A percentile compares a stretch with the other conserved stretches of the same genome.
These are phyloP conservation scores for Miamiensis avidus DNA, from an alignment of 169 alveolate species.

Conservation along the genomic window DNA sequence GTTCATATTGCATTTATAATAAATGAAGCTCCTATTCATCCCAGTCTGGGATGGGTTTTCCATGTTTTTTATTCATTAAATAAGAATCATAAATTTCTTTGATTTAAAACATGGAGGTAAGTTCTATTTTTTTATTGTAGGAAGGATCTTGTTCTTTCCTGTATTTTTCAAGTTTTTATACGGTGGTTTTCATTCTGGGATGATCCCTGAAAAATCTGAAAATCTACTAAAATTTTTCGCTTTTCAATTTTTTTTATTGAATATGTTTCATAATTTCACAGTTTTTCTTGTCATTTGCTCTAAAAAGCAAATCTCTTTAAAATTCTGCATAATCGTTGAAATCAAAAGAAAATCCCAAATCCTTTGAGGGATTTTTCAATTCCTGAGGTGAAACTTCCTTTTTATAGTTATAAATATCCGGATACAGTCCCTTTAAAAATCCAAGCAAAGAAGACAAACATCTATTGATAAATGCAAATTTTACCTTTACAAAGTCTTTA, in stretches of 20 bases:
- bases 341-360: conserved; percentile 2
- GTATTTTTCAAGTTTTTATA: conserved; percentile 6
- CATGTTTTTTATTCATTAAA: conserved; percentile 20
- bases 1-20: conserved; percentile 10
- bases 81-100: conserved; percentile 21
- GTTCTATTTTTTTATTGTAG: neutral
- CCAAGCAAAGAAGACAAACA: conserved; percentile 14
- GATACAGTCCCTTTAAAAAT: conserved; percentile 21
- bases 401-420: conserved; percentile 10
- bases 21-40: conserved; percentile 11
- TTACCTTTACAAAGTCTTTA: neutral
- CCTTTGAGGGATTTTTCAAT: neutral
- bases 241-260: neutral
- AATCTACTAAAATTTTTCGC: conserved; percentile 10
- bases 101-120: conserved; percentile 10
- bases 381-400: neutral
- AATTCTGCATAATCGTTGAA: conserved; percentile 7
- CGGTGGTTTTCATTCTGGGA: conserved; percentile 6
- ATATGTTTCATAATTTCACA: conserved; percentile 13
- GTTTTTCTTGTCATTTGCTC: conserved; percentile 20
- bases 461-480: conserved; percentile 7
- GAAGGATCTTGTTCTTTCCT: conserved; percentile 7
- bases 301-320: conserved; percentile 20
- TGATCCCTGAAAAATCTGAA: conserved; percentile 7
- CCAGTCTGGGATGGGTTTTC: conserved; percentile 26